Percentiles rank a stretch among this genome's conserved stretches.
Evolutionary conservation across 2,329 filamentous ascomycete species (phyloP).

Genomic region (Metarhizium sp.): DNA sequence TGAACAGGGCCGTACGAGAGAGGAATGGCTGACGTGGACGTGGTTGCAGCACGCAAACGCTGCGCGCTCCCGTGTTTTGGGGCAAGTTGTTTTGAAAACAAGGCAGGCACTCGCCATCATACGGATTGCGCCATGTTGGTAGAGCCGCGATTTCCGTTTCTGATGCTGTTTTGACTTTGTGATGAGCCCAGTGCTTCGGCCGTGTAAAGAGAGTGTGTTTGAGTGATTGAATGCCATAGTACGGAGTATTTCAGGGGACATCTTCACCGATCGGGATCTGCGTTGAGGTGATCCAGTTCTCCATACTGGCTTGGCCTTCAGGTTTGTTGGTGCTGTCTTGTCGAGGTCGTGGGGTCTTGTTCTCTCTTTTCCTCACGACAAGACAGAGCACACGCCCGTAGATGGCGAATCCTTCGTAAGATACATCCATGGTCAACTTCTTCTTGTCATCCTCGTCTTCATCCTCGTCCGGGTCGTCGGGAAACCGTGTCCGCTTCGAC

Average conservation of each 20-base stretch:
- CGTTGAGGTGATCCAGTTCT: conserved; percentile 77
- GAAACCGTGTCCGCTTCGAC: conserved; percentile 33
- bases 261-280: conserved; percentile 45
- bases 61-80: neutral
- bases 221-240: neutral
- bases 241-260: conserved; percentile 13
- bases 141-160: neutral
- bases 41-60: neutral
- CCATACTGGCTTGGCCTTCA: conserved; percentile 62
- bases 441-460: conserved; percentile 65
- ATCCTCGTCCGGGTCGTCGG: conserved; percentile 15
- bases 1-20: neutral
- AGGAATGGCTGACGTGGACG: neutral
- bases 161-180: neutral
- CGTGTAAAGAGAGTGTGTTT: neutral
- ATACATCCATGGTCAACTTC: conserved; percentile 76
- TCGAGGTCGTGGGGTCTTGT: conserved; percentile 27
- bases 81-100: neutral
- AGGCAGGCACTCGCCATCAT: neutral
- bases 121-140: neutral
- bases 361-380: conserved; percentile 69
- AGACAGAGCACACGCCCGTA: conserved; percentile 89
- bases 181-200: neutral
- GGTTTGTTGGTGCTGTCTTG: conserved; percentile 20
- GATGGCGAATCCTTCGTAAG: conserved; percentile 92